A percentile compares a stretch with the other conserved stretches of the same genome.
phyloP scores from a whole-genome alignment of 257 asterid species.

The Solanum chilense region DNA sequence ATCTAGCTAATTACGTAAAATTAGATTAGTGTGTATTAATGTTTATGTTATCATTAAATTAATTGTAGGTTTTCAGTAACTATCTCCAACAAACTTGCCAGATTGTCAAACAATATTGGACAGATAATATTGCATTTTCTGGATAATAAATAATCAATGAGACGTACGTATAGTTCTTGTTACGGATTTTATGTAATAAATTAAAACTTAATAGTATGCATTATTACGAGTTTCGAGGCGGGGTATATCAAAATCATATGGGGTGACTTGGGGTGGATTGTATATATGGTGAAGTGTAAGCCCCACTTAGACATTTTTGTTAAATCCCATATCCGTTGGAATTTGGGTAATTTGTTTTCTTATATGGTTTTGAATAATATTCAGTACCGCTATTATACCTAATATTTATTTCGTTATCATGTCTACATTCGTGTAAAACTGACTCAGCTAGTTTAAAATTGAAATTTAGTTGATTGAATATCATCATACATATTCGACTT shows the following conservation, averaged over 20 bases:
- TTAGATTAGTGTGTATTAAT: background rate
- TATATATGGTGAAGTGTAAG: background rate
- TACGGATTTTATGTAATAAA: background rate
- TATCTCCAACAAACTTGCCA: background rate
- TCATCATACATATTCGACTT: background rate
- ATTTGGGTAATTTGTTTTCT: background rate
- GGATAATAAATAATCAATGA: background rate
- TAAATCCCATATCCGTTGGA: background rate
- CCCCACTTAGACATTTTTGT: background rate
- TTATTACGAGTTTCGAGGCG: background rate
- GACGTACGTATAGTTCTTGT: background rate
- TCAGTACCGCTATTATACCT: rapidly evolving
- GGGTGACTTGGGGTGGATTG: background rate
- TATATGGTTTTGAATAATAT: background rate
- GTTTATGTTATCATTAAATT: background rate
- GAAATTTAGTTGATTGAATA: background rate
- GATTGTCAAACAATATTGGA: background rate
- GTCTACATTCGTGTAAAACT: background rate
- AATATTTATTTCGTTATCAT: background rate
- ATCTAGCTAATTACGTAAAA: background rate
- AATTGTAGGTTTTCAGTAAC: background rate
- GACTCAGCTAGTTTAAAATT: background rate
- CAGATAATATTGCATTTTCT: background rate
- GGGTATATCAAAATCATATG: background rate
- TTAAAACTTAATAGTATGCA: background rate